Conservation (phyloP, 2,329 filamentous ascomycete species). For the Diaporthe capsici region DNA sequence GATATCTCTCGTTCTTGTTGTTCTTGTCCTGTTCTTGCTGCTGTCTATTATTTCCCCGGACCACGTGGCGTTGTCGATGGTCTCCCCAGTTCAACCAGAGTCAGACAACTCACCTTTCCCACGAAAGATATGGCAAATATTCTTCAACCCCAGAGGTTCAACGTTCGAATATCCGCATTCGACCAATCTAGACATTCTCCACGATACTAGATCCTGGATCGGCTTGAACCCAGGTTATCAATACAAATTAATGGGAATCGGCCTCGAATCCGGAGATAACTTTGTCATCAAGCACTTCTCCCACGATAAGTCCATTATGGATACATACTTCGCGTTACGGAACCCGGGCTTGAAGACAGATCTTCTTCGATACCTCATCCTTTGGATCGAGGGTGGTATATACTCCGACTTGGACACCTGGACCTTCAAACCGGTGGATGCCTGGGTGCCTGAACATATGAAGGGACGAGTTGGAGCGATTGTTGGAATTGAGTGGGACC, state of each 20-base stretch:
- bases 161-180: neutral
- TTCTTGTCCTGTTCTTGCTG: neutral
- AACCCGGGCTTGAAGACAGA: slow-evolving; percentile 51
- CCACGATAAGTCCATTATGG: slow-evolving; percentile 41
- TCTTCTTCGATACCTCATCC: slow-evolving; percentile 49
- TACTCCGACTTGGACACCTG: slow-evolving; percentile 74
- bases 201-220: slow-evolving; percentile 47
- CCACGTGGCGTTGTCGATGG: neutral
- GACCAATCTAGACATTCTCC: slow-evolving; percentile 42
- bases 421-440: slow-evolving; percentile 64
- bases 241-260: slow-evolving; percentile 47
- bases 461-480: slow-evolving; percentile 46
- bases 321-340: slow-evolving; percentile 45
- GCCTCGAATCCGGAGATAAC: slow-evolving; percentile 45
- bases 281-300: slow-evolving; percentile 47
- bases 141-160: slow-evolving; percentile 41
- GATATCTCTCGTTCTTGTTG: neutral
- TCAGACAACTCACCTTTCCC: slow-evolving; percentile 38
- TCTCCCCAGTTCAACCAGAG: neutral
- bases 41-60: neutral
- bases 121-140: slow-evolving; percentile 49
- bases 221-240: slow-evolving; percentile 46
- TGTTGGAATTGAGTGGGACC: slow-evolving; percentile 52
- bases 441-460: slow-evolving; percentile 45
- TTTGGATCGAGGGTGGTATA: slow-evolving; percentile 54